These are phyloP conservation scores for Lantana camara DNA, from an alignment of 257 asterid species.

Conservation along the genomic window DNA sequence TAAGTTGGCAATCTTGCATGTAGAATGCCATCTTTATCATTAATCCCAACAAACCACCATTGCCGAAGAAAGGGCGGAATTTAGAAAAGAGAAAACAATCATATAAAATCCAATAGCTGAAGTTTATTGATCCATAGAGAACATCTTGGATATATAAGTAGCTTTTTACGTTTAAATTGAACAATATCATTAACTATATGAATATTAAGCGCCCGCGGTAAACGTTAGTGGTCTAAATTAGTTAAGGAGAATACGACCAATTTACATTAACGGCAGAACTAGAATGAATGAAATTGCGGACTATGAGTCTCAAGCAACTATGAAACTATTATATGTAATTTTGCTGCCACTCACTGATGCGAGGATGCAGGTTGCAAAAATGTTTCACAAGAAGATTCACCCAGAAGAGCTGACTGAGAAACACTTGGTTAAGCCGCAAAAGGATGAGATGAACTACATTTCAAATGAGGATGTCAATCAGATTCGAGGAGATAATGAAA, in stretches of 20 bases:
- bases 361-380: slow-evolving; percentile 49
- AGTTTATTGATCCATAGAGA: slow-evolving; percentile 14
- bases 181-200: not conserved
- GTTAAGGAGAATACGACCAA: slow-evolving; percentile 1
- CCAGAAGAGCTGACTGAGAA: slow-evolving; percentile 43
- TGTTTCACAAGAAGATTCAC: slow-evolving; percentile 48
- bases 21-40: slow-evolving; percentile 4
- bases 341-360: slow-evolving; percentile 21
- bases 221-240: slow-evolving; percentile 15
- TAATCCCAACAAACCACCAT: slow-evolving; percentile 1
- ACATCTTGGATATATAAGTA: not conserved
- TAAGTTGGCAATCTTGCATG: slow-evolving; percentile 7
- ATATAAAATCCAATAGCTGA: not conserved
- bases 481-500: slow-evolving; percentile 29
- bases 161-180: not conserved
- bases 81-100: slow-evolving; percentile 2
- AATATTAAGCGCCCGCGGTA: slow-evolving; percentile 2
- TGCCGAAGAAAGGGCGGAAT: not conserved
- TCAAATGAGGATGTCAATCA: slow-evolving; percentile 26
- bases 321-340: slow-evolving; percentile 9
- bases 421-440: slow-evolving; percentile 31
- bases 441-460: slow-evolving; percentile 29
- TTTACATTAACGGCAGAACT: slow-evolving; percentile 3
- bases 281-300: slow-evolving; percentile 24
- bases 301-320: slow-evolving; percentile 11